Percentiles rank a stretch among this genome's conserved stretches.
These are phyloP conservation scores for Fistulinella prunicolor DNA, from an alignment of 768 basidiomycete genomes.

Conservation along the genomic window DNA sequence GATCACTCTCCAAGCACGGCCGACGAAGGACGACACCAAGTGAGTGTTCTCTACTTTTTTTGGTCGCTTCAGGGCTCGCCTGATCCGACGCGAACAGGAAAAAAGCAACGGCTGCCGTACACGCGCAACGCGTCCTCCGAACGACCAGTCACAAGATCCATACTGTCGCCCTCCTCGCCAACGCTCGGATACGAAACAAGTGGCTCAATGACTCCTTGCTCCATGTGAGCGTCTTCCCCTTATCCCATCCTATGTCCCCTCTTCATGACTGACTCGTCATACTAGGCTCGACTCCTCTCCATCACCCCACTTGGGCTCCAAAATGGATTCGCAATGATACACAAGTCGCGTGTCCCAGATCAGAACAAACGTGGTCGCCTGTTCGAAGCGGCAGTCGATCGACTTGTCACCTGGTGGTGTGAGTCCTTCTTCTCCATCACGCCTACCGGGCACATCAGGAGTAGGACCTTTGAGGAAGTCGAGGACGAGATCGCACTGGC, in stretches of 20 bases:
- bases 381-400: slow-evolving; percentile 78
- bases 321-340: slow-evolving; percentile 76
- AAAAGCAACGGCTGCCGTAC: slow-evolving; percentile 39
- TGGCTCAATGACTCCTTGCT: slow-evolving; percentile 83
- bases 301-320: slow-evolving; percentile 79
- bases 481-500: slow-evolving; percentile 36
- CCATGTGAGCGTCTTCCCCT: slow-evolving; percentile 54
- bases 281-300: slow-evolving; percentile 84
- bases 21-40: slow-evolving; percentile 42
- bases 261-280: slow-evolving; percentile 4
- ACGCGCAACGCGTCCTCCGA: slow-evolving; percentile 69
- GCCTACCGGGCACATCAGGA: slow-evolving; percentile 66
- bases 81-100: slow-evolving; percentile 39
- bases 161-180: slow-evolving; percentile 74
- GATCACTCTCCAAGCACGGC: slow-evolving; percentile 60
- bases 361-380: slow-evolving; percentile 76
- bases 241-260: background rate
- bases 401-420: slow-evolving; percentile 85
- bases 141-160: slow-evolving; percentile 89
- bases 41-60: slow-evolving; percentile 31
- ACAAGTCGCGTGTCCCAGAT: slow-evolving; percentile 79
- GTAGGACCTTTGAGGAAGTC: slow-evolving; percentile 74
- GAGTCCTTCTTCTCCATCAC: slow-evolving; percentile 63
- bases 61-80: background rate
- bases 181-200: slow-evolving; percentile 70